Evolutionary conservation across 169 alveolate species (phyloP).

Genomic region (Amoebophrya sp.): DNA sequence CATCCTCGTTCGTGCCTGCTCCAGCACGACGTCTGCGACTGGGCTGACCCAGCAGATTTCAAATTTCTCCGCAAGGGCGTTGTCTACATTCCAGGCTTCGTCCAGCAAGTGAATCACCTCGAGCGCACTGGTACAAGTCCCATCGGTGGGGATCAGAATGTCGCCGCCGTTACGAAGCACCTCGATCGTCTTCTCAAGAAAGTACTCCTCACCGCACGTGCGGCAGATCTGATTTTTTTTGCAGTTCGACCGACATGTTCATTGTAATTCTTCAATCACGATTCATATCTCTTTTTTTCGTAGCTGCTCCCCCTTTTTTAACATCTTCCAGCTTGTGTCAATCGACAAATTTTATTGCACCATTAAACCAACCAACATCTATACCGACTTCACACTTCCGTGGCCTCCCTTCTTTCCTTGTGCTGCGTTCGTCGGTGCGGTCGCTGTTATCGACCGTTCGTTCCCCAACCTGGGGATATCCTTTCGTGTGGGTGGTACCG

Average conservation of each 20-base stretch:
- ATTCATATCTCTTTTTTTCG: no score
- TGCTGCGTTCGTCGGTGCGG: neutral
- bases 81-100: neutral
- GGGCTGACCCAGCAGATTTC: neutral
- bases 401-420: neutral
- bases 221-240: neutral
- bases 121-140: neutral
- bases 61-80: neutral
- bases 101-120: neutral
- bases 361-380: neutral
- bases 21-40: neutral
- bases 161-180: conserved; percentile 1
- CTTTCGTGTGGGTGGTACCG: neutral
- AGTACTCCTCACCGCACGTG: conserved; percentile 3
- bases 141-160: neutral
- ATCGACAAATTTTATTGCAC: neutral
- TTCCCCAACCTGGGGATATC: neutral
- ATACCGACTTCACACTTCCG: neutral
- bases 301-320: neutral
- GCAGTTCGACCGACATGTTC: no score
- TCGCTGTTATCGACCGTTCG: neutral
- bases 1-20: neutral
- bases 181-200: conserved; percentile 14
- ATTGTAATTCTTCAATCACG: no score
- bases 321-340: neutral